Evolutionary conservation across 352 stramenopile genomes (phyloP).

Genomic region (Thraustotheca clavata): DNA sequence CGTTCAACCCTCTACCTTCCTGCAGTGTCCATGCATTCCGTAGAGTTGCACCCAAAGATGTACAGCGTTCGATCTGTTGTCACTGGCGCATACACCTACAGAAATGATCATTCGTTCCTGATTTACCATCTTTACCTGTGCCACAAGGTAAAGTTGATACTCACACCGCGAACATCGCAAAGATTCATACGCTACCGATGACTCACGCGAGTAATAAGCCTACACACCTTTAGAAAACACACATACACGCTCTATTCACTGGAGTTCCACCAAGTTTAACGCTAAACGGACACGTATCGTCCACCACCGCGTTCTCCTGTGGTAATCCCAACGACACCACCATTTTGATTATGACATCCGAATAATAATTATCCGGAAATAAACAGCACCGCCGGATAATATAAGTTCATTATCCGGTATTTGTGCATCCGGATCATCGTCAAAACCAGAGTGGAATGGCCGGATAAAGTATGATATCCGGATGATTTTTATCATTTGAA

Average conservation of each 20-base stretch:
- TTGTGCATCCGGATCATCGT: too few species aligned
- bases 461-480: too few species aligned
- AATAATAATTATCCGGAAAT: background rate
- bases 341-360: conserved; percentile 48
- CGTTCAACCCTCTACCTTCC: conserved; percentile 29
- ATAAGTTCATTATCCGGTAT: background rate
- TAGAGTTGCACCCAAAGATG: conserved; percentile 77
- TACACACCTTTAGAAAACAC: conserved; percentile 15
- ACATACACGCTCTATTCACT: conserved; percentile 24
- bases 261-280: conserved; percentile 72
- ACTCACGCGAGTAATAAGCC: conserved; percentile 42
- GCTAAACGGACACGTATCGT: conserved; percentile 55
- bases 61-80: conserved; percentile 67
- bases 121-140: conserved; percentile 28
- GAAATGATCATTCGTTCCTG: background rate
- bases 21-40: conserved; percentile 46
- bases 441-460: too few species aligned
- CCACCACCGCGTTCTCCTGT: conserved; percentile 52
- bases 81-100: conserved; percentile 70
- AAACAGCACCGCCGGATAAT: background rate
- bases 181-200: conserved; percentile 29
- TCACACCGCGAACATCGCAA: conserved; percentile 54
- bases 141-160: conserved; percentile 53
- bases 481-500: too few species aligned
- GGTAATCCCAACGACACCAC: conserved; percentile 61